These are phyloP conservation scores for Pneumocystis oryctolagi DNA, from an alignment of 1,139 yeast species.

Conservation along the genomic window DNA sequence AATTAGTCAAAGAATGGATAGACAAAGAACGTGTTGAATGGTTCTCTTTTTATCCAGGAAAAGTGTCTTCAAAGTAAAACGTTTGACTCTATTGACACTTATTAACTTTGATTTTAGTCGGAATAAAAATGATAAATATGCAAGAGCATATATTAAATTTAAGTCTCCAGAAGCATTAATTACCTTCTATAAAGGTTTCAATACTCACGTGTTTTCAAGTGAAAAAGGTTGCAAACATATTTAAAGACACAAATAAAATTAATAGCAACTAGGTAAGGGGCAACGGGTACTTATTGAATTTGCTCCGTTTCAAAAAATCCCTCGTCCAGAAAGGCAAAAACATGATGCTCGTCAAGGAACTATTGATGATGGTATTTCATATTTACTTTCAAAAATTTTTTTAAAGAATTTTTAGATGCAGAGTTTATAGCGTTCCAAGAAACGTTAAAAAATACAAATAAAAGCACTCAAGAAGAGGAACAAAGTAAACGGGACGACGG, in stretches of 20 bases:
- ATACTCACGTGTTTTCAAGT: conserved; percentile 10
- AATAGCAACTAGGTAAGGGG: conserved; percentile 4
- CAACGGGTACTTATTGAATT: conserved; percentile 14
- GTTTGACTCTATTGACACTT: neutral
- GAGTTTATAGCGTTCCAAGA: conserved; percentile 14
- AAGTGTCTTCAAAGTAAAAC: conserved; percentile 7
- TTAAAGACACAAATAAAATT: neutral
- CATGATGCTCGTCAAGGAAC: conserved; percentile 13
- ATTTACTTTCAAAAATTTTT: neutral
- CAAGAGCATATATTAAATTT: conserved; percentile 16
- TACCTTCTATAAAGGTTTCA: conserved; percentile 13
- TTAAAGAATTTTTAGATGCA: conserved; percentile 8
- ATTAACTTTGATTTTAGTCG: conserved; percentile 3
- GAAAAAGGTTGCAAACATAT: conserved; percentile 1
- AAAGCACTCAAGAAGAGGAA: neutral
- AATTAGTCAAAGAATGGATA: conserved; percentile 7
- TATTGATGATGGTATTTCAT: conserved; percentile 11
- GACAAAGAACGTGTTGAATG: conserved; percentile 12
- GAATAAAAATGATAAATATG: conserved; percentile 10
- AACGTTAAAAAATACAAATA: conserved; percentile 5
- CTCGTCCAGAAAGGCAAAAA: conserved; percentile 3
- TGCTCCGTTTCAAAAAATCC: conserved; percentile 15
- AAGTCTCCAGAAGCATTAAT: conserved; percentile 8
- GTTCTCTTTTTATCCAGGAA: conserved; percentile 14
- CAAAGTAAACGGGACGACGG: conserved; percentile 4